Evolutionary conservation across 140 eudicot genomes (phyloP), one percentile per base, ranked within the genome.

Genomic region (Flaveria floridana): DNA sequence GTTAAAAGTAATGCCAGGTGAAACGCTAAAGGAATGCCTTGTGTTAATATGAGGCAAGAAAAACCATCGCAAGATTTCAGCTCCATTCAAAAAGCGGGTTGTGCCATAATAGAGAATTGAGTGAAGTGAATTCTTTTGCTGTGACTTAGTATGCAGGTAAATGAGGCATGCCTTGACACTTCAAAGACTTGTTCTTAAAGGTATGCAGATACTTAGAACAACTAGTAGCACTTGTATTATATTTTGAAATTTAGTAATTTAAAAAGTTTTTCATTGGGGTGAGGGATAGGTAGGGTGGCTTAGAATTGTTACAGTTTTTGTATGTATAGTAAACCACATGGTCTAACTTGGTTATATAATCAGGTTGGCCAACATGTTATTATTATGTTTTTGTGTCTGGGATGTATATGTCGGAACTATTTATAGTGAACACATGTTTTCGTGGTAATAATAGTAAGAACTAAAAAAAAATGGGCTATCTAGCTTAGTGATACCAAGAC

Each of bases 1-100:
- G 69, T 75, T 41, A 69, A 65, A 78, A 83, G 85, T 71, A 85
- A 80, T 79, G 90, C 90, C 39, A 88, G 94, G 90, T 85, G 94
- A 88, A 71, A 79, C 73, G 2, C 74, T 39, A 65, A 73, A 28
- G 26, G 74, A 71, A 57, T 56, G 65, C 37, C 55, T 69, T 72
- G 75, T 70, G 70, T 78, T 76, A 28, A 79, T 14, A 21, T 5
- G 41, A 78, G 70, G 39, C 23, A 23, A 16, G 44, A 48, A 30
- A 68, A 78, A 26, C 8, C 7, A 25, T n/a, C 42, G 21, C 26
- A 44, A 20, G 75, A 80, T 9, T 44, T 47, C 76, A 26, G 4
- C 76, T 65, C 5, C 51, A 21, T 56, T 61, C 47, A 76, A 78
- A 11, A 78, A 46, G 56, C 65, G 19, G 78, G 76, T 72, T 51